These are phyloP conservation scores for Erythrophleum ivorense DNA, from an alignment of 331 rosid species.

Conservation along the genomic window DNA sequence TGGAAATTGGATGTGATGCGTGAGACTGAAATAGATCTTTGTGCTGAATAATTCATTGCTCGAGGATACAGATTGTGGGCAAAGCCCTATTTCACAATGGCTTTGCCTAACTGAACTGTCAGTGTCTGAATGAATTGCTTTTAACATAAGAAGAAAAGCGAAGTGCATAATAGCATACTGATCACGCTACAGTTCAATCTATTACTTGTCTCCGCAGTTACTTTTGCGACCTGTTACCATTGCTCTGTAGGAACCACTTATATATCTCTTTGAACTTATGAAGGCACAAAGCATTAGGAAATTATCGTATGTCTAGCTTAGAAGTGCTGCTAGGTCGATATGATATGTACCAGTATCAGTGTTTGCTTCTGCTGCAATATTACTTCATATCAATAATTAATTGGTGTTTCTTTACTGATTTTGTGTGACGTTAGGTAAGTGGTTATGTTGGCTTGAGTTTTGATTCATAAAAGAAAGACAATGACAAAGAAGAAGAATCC, in stretches of 20 bases:
- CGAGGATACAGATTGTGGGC: background rate
- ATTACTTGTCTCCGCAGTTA: background rate
- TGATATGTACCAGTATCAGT: background rate
- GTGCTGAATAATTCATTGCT: background rate
- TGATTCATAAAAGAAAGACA: conserved; percentile 32
- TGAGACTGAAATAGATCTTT: background rate
- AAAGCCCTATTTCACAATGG: background rate
- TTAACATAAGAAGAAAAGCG: background rate
- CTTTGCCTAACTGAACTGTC: background rate
- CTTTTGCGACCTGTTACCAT: conserved; percentile 3
- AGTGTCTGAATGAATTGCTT: background rate
- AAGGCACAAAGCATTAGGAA: background rate
- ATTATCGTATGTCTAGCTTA: background rate
- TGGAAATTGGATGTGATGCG: background rate
- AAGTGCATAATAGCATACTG: background rate
- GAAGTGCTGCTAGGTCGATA: background rate
- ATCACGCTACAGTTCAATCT: background rate
- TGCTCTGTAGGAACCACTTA: background rate
- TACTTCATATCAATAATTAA: background rate
- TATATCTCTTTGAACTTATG: background rate
- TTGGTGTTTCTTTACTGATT: conserved; percentile 27
- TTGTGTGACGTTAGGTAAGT: conserved; percentile 31
- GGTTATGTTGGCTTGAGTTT: conserved; percentile 46
- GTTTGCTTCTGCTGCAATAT: conserved; percentile 9
- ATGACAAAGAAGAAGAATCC: conserved; percentile 82